Conservation (phyloP, 768 basidiomycete genomes). For the Termitomyces sp. region DNA sequence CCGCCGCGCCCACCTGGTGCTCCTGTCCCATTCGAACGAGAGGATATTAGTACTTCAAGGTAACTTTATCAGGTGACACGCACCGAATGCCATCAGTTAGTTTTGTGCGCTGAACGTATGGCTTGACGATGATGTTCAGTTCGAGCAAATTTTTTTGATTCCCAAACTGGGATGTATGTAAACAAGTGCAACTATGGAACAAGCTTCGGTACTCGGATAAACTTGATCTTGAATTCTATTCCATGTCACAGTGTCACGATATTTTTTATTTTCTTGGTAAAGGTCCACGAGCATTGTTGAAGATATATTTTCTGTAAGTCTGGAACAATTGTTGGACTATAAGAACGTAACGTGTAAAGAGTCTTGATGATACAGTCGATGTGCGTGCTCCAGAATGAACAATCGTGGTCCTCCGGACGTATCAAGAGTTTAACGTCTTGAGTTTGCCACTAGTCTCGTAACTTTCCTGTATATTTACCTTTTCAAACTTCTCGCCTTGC, state of each 20-base stretch:
- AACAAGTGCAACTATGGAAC: slow-evolving; percentile 7
- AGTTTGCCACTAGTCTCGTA: no score
- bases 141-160: slow-evolving; percentile 15
- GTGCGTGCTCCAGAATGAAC: no score
- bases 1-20: slow-evolving; percentile 75
- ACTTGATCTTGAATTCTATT: no score
- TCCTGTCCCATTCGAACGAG: slow-evolving; percentile 21
- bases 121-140: slow-evolving; percentile 4
- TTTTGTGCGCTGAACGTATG: slow-evolving; percentile 1
- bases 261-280: no score
- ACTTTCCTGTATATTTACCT: not conserved
- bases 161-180: slow-evolving; percentile 12
- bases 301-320: no score
- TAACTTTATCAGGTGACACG: not conserved
- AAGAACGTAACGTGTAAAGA: no score
- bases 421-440: no score
- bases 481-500: not conserved
- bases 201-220: not conserved
- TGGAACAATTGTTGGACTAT: no score
- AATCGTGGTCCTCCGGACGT: no score
- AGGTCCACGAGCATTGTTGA: not conserved
- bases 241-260: no score
- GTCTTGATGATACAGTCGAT: no score
- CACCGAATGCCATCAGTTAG: slow-evolving; percentile 20
- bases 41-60: not conserved